Evolutionary conservation across 2,329 filamentous ascomycete genomes (phyloP), one percentile per base, ranked within the genome.

Genomic region (Aureobasidium sp.): DNA sequence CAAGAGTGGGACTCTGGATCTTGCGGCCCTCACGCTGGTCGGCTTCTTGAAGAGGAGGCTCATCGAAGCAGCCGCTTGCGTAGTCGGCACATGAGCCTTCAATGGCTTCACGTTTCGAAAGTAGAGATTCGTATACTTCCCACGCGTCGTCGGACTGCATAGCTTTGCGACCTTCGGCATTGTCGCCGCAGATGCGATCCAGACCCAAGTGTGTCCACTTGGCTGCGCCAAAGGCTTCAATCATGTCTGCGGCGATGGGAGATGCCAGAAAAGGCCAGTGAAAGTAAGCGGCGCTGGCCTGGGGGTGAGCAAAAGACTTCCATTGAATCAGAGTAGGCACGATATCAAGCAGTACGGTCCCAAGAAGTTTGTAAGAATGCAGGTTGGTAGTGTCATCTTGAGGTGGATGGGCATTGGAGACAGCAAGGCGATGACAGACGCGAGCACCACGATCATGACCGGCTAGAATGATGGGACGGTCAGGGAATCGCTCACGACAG

Each of bases 201-300:
- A 81, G 71, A 52, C 69, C 69, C 6, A 68, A 67, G 22, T 69
- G 68, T 22, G 69, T 70, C 70, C 74, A 82, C 8, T 70, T 68
- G 9, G 68, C 76, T 1, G 74, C 76, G 14, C 79, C 79, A 57
- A 75, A 74, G 4, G 73, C 72, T 52, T 69, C 67, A 56, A 82
- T 76, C 68, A 81, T 73, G 12, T 72, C 66, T 17, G 76, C 74
- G 1, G 79, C 78, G 0, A 77, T 61, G 6, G 77, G 72, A 37
- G 79, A 78, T 12, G 80, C 79, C 8, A 83, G 73, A 42, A 83
- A 74, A 3, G 80, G 74, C 80, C 80, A 82, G 70, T 82, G 80
- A 68, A 77, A 81, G 66, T 77, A 78, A 1, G 70, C 71, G 5
- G 68, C 67, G n/a, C 71, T 68, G 20, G 74, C 72, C 1, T 66